These are phyloP conservation scores for Aspergillus hancockii DNA, from an alignment of 495 filamentous ascomycete genomes.

Conservation along the genomic window DNA sequence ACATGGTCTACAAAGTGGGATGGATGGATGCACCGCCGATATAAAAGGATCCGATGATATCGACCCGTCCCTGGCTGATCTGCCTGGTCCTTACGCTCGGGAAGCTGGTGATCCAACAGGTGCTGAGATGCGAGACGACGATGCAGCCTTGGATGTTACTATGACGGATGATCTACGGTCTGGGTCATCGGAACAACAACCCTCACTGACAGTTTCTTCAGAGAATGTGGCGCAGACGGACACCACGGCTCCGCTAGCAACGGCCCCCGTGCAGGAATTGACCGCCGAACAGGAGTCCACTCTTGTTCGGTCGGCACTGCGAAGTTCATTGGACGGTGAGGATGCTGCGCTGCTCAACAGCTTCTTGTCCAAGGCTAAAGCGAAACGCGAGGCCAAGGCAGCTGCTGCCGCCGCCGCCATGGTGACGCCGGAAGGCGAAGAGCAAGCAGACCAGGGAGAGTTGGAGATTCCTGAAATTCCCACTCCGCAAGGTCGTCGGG, in stretches of 20 bases:
- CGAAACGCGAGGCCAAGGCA: slow-evolving; percentile 57
- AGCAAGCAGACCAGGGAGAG: slow-evolving; percentile 21
- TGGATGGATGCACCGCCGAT: slow-evolving; percentile 13
- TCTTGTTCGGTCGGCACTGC: slow-evolving; percentile 42
- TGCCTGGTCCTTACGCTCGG: not conserved
- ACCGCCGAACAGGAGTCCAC: slow-evolving; percentile 38
- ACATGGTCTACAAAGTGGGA: slow-evolving; percentile 20
- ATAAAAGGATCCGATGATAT: slow-evolving; percentile 18
- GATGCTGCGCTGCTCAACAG: slow-evolving; percentile 62
- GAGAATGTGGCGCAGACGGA: slow-evolving; percentile 6
- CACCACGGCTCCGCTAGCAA: slow-evolving; percentile 8
- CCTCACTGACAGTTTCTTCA: slow-evolving; percentile 4
- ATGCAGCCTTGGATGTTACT: slow-evolving; percentile 14
- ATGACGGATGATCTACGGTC: slow-evolving; percentile 16
- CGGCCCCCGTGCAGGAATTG: slow-evolving; percentile 25
- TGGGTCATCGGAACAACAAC: slow-evolving; percentile 9
- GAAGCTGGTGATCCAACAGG: not conserved
- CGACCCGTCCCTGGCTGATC: slow-evolving; percentile 5
- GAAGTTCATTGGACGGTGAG: slow-evolving; percentile 51
- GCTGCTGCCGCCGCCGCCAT: slow-evolving; percentile 24
- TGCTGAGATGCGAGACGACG: slow-evolving; percentile 5
- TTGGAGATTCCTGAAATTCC: slow-evolving; percentile 31
- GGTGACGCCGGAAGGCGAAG: slow-evolving; percentile 27
- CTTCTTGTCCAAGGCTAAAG: slow-evolving; percentile 61
- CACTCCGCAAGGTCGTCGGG: slow-evolving; percentile 47